A percentile compares a stretch with the other conserved stretches of the same genome.
These are phyloP conservation scores for Paraphoma chrysanthemicola DNA, from an alignment of 2,329 filamentous ascomycete genomes.

Conservation along the genomic window DNA sequence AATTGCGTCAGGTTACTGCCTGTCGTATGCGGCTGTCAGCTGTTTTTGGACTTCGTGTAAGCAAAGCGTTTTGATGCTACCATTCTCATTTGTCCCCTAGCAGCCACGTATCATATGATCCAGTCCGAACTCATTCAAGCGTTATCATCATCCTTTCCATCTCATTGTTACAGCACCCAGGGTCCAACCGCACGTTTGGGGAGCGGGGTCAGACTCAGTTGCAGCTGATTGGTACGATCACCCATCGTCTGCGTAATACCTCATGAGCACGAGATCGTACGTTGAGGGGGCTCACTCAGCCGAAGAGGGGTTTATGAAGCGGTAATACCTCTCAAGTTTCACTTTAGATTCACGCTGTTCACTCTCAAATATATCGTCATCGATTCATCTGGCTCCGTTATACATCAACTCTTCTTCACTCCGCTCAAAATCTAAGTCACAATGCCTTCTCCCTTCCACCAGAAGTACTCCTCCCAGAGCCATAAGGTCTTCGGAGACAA, in stretches of 20 bases:
- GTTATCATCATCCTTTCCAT: constrained; percentile 19
- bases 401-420: not conserved
- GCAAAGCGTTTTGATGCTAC: not conserved
- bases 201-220: constrained; percentile 36
- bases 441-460: constrained; percentile 49
- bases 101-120: constrained; percentile 2
- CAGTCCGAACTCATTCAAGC: not conserved
- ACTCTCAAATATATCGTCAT: not conserved
- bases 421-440: constrained; percentile 1
- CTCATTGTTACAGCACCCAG: constrained; percentile 31
- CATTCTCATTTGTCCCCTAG: constrained; percentile 2
- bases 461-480: constrained; percentile 46
- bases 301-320: constrained; percentile 25
- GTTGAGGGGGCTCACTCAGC: constrained; percentile 17
- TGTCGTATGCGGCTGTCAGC: not conserved
- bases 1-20: not conserved
- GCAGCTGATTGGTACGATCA: constrained; percentile 47
- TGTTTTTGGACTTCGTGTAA: not conserved
- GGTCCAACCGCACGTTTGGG: constrained; percentile 32
- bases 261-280: constrained; percentile 33
- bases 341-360: not conserved
- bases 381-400: not conserved
- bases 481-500: constrained; percentile 41
- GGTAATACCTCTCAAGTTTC: not conserved
- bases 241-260: constrained; percentile 38